Percentiles rank a stretch among this genome's conserved stretches.
Conservation (phyloP, 202 grass and related monocot genomes). For the Brachypodium distachyon region DNA sequence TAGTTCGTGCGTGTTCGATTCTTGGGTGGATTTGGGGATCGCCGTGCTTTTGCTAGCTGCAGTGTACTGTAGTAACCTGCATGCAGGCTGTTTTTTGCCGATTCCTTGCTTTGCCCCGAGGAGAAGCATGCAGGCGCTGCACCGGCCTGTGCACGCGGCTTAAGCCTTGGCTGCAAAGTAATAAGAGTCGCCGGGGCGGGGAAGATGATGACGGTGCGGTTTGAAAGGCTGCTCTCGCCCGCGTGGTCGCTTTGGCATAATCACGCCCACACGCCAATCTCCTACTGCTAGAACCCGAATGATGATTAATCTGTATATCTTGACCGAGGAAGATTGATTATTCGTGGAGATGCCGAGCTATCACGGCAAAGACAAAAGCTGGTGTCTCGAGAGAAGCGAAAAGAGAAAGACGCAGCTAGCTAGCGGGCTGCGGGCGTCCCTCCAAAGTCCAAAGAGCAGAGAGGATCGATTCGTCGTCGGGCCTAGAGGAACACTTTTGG, state of each 20-base stretch:
- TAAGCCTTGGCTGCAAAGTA: constrained; percentile 44
- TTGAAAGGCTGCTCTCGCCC: constrained; percentile 13
- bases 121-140: constrained; percentile 1
- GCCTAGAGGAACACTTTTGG: neutral
- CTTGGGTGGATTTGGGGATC: constrained; percentile 15
- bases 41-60: neutral
- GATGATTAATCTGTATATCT: neutral
- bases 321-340: neutral
- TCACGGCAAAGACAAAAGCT: neutral
- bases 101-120: constrained; percentile 42
- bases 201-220: neutral
- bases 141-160: neutral
- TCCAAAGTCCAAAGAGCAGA: too few species aligned
- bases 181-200: neutral
- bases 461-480: neutral
- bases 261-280: constrained; percentile 21
- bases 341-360: neutral
- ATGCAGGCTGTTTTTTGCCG: too few species aligned
- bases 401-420: neutral
- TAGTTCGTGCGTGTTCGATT: neutral
- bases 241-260: constrained; percentile 36
- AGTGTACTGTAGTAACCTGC: too few species aligned
- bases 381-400: constrained; percentile 7
- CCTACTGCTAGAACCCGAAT: neutral
- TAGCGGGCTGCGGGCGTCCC: too few species aligned